phyloP scores from a whole-genome alignment of 805 yeast genomes.

The Starmerella stigmatis region DNA sequence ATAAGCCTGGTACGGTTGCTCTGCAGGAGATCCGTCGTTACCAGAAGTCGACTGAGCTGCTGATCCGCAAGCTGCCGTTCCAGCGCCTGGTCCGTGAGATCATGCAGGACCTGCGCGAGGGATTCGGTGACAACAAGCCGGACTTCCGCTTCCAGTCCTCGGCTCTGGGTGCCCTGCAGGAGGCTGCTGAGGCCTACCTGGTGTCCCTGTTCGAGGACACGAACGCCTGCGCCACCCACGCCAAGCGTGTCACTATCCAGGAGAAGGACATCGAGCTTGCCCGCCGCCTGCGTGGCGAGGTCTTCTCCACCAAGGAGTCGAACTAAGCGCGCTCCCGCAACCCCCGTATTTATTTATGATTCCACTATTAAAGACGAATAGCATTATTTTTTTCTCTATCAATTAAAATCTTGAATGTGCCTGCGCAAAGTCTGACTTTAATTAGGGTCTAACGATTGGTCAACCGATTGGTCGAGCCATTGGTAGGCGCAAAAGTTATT shows the following conservation, averaged over 20 bases:
- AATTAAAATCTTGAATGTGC: too few species aligned
- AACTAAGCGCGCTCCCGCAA: conserved; percentile 7
- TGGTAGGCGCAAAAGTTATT: too few species aligned
- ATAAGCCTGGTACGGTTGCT: conserved; percentile 92
- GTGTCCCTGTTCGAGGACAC: conserved; percentile 82
- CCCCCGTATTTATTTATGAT: conserved; percentile 7
- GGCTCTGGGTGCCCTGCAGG: conserved; percentile 84
- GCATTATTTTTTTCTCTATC: too few species aligned
- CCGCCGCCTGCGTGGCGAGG: conserved; percentile 33
- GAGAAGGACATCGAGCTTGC: conserved; percentile 86
- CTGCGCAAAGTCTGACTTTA: too few species aligned
- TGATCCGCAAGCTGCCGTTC: conserved; percentile 83
- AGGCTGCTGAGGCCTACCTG: conserved; percentile 81
- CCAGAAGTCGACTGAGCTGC: conserved; percentile 79
- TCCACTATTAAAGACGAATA: conserved; percentile 1
- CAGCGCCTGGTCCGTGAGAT: conserved; percentile 85
- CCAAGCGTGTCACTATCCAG: conserved; percentile 87
- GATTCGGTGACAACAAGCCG: conserved; percentile 26
- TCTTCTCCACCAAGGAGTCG: conserved; percentile 22
- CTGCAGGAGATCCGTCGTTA: conserved; percentile 86
- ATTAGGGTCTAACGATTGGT: too few species aligned
- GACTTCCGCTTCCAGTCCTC: conserved; percentile 73
- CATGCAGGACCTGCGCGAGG: conserved; percentile 79
- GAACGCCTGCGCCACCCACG: conserved; percentile 85
- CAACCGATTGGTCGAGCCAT: too few species aligned